Conservation (phyloP, 768 basidiomycete genomes). For the Arthromyces matolae region DNA sequence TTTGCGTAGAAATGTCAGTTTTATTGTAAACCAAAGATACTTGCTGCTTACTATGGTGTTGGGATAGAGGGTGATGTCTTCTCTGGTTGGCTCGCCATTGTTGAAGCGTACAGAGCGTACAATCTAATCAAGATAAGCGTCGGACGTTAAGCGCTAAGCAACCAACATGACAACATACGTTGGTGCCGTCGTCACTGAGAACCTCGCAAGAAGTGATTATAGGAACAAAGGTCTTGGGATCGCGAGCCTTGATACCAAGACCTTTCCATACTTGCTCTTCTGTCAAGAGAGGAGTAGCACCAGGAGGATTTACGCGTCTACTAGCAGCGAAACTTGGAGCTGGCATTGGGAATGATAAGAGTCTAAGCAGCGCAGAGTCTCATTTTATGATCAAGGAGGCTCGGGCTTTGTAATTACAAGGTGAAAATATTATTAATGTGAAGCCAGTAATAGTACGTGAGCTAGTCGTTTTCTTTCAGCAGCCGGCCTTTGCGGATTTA, state of each 20-base stretch:
- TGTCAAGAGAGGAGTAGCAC: constrained; percentile 20
- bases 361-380: too few species aligned
- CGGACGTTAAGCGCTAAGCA: not conserved
- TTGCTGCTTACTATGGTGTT: constrained; percentile 20
- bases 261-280: constrained; percentile 28
- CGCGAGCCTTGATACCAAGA: constrained; percentile 23
- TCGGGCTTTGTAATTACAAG: too few species aligned
- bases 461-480: too few species aligned
- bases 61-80: constrained; percentile 21
- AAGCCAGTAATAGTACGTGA: too few species aligned
- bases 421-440: too few species aligned
- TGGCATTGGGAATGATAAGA: too few species aligned
- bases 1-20: constrained; percentile 3
- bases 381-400: too few species aligned
- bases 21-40: too few species aligned
- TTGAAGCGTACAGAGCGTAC: constrained; percentile 16
- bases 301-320: constrained; percentile 23
- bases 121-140: constrained; percentile 8
- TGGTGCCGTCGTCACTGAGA: constrained; percentile 19
- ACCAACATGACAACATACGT: constrained; percentile 11
- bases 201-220: constrained; percentile 19
- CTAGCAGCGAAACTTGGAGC: constrained; percentile 22
- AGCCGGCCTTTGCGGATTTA: too few species aligned
- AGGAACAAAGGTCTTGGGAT: constrained; percentile 22
- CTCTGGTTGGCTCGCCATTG: constrained; percentile 12